A percentile compares a stretch with the other conserved stretches of the same genome.
Conservation (phyloP, 1,284 basidiomycete genomes). For the Trametes sp. region DNA sequence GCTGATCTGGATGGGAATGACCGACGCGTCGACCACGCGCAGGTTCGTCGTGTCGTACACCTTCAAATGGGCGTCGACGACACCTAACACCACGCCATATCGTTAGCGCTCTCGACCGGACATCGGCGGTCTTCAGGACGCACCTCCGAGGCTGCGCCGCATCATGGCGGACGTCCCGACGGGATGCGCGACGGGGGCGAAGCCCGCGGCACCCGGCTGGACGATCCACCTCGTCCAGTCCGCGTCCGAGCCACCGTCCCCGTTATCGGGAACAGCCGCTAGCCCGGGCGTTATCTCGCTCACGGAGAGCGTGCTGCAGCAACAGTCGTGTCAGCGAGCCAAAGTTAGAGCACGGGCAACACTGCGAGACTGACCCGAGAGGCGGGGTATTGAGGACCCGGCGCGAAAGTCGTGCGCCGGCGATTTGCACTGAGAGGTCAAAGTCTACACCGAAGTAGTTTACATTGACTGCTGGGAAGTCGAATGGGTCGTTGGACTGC, state of each 20-base stretch:
- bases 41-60: conserved; percentile 68
- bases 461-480: conserved; percentile 53
- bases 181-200: conserved; percentile 59
- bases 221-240: conserved; percentile 55
- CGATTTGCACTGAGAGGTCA: conserved; percentile 58
- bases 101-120: conserved; percentile 13
- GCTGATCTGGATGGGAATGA: conserved; percentile 56
- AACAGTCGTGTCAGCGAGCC: not conserved
- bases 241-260: conserved; percentile 50
- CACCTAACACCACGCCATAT: conserved; percentile 49
- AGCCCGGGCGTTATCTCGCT: conserved; percentile 52
- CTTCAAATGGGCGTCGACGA: conserved; percentile 62
- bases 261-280: conserved; percentile 48
- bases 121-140: conserved; percentile 31
- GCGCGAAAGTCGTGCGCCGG: conserved; percentile 53
- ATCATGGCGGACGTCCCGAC: conserved; percentile 72
- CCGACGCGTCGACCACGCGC: conserved; percentile 58
- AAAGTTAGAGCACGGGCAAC: no score
- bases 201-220: conserved; percentile 37
- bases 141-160: conserved; percentile 60
- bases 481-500: conserved; percentile 23
- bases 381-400: conserved; percentile 52
- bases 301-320: conserved; percentile 20
- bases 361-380: not conserved
- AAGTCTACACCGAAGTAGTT: conserved; percentile 58